Percentiles rank a stretch among this genome's conserved stretches.
Conservation (phyloP, 352 stramenopile species). For the Aphanomyces cochlioides region DNA sequence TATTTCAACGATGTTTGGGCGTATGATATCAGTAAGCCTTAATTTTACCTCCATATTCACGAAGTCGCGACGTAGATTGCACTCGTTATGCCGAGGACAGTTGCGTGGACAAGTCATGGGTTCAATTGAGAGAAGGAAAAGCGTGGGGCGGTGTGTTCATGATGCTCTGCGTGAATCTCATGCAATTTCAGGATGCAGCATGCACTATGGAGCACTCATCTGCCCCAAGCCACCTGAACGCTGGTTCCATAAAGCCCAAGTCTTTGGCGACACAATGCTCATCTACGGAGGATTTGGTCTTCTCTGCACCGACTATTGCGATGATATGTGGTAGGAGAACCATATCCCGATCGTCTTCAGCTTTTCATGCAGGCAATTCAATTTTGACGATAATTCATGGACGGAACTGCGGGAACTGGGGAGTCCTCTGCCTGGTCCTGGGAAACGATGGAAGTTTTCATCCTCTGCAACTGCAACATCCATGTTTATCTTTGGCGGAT, state of each 20-base stretch:
- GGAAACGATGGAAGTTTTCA: constrained; percentile 91
- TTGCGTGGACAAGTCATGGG: constrained; percentile 82
- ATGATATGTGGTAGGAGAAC: constrained; percentile 86
- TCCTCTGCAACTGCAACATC: constrained; percentile 59
- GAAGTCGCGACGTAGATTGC: constrained; percentile 45
- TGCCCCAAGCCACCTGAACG: constrained; percentile 87
- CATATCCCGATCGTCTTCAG: neutral
- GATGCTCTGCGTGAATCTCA: neutral
- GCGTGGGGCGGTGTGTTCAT: constrained; percentile 62
- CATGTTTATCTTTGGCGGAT: constrained; percentile 89
- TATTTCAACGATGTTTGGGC: constrained; percentile 96
- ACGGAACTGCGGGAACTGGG: constrained; percentile 79
- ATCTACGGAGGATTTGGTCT: constrained; percentile 92
- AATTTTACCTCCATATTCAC: constrained; percentile 7
- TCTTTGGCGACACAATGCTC: constrained; percentile 89
- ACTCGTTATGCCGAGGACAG: constrained; percentile 81
- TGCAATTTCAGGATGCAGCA: constrained; percentile 59
- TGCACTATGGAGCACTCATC: constrained; percentile 76
- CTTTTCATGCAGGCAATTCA: constrained; percentile 55
- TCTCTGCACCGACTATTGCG: constrained; percentile 94
- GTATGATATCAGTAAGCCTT: constrained; percentile 86
- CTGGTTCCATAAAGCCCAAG: constrained; percentile 84
- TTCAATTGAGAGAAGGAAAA: constrained; percentile 74
- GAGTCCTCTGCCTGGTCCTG: constrained; percentile 47
- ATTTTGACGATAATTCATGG: constrained; percentile 88